phyloP scores from a whole-genome alignment of 805 yeast species.

The Torulaspora quercuum region DNA sequence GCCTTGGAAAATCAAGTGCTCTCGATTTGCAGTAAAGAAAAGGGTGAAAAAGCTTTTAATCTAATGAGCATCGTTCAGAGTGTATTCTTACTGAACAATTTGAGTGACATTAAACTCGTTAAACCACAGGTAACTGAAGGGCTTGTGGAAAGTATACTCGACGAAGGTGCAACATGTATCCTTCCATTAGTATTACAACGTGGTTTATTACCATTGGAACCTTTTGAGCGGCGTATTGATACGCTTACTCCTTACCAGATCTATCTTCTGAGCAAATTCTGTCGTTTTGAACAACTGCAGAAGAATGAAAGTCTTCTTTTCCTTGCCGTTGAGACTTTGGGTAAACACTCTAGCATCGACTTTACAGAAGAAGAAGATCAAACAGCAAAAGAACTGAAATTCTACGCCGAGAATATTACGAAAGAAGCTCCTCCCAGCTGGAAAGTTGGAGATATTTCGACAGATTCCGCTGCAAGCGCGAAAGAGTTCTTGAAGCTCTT shows the following conservation, averaged over 20 bases:
- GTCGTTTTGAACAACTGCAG: slow-evolving; percentile 13
- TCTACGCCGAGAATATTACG: slow-evolving; percentile 7
- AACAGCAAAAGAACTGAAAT: slow-evolving; percentile 6
- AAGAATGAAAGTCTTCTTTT: slow-evolving; percentile 13
- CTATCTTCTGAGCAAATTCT: slow-evolving; percentile 14
- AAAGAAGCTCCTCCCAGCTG: slow-evolving; percentile 3
- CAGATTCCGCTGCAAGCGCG: slow-evolving; percentile 4
- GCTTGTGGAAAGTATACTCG: slow-evolving; percentile 19
- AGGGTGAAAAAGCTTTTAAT: slow-evolving; percentile 30
- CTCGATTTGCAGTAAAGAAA: slow-evolving; percentile 39
- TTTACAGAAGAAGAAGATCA: slow-evolving; percentile 21
- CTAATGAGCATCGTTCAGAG: slow-evolving; percentile 25
- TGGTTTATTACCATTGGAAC: slow-evolving; percentile 8
- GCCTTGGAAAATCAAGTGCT: slow-evolving; percentile 39
- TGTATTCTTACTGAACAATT: slow-evolving; percentile 23
- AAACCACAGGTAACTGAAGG: slow-evolving; percentile 13
- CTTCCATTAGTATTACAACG: slow-evolving; percentile 17
- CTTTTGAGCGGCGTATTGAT: slow-evolving; percentile 14
- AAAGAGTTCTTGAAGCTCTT: slow-evolving; percentile 16
- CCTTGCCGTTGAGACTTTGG: slow-evolving; percentile 18
- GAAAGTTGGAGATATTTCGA: slow-evolving; percentile 1
- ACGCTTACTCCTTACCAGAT: slow-evolving; percentile 22
- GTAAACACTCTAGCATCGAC: slow-evolving; percentile 13
- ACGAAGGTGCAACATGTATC: slow-evolving; percentile 13
- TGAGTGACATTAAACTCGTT: slow-evolving; percentile 15